These are phyloP conservation scores for Schizosaccharomyces osmophilus DNA, from an alignment of 805 yeast genomes.

Conservation along the genomic window DNA sequence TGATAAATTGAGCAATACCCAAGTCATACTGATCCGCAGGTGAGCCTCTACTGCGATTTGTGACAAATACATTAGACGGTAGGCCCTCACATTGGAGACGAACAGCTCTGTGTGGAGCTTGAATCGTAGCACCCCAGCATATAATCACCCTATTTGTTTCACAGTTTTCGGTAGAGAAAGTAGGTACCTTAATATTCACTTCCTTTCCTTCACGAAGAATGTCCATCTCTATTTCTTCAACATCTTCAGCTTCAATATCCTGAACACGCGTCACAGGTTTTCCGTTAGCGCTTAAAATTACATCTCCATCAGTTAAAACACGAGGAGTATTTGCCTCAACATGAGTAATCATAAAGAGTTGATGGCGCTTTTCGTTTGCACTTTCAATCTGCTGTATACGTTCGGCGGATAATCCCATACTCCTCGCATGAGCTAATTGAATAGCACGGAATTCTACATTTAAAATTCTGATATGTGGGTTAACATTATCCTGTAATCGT, in stretches of 20 bases:
- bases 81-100: constrained; percentile 54
- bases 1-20: constrained; percentile 57
- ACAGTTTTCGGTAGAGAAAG: constrained; percentile 32
- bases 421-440: constrained; percentile 49
- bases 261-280: constrained; percentile 37
- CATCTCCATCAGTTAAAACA: constrained; percentile 35
- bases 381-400: constrained; percentile 54
- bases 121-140: constrained; percentile 70
- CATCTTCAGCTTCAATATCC: constrained; percentile 32
- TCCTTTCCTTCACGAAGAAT: constrained; percentile 51
- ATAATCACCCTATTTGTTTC: constrained; percentile 42
- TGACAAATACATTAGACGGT: constrained; percentile 68
- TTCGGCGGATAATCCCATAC: constrained; percentile 64
- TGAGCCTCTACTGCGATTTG: constrained; percentile 51
- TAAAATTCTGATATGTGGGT: constrained; percentile 36
- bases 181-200: constrained; percentile 34
- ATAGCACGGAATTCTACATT: constrained; percentile 58
- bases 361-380: constrained; percentile 37
- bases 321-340: constrained; percentile 22
- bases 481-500: constrained; percentile 22
- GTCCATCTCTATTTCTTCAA: constrained; percentile 13
- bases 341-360: constrained; percentile 46
- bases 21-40: constrained; percentile 59
- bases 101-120: constrained; percentile 81
- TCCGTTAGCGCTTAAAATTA: constrained; percentile 45